Evolutionary conservation across 305 asterid species (phyloP), one percentile per base, ranked within the genome.

Genomic region (Petunia hybrid): DNA sequence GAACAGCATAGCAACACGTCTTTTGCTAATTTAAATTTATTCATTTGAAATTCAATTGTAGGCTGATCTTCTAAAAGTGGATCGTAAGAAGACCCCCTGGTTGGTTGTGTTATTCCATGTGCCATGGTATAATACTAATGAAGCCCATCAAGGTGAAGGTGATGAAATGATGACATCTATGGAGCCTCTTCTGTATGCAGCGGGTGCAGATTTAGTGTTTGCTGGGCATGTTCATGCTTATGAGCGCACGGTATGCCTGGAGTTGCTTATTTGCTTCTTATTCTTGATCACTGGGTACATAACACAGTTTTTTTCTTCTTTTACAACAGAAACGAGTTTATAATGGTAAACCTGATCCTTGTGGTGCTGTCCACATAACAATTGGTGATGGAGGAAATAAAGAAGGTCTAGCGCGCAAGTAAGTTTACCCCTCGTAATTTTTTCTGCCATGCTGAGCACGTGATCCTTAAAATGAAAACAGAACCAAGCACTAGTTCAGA

Each of bases 141-240:
- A 42, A 81, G 98, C 99, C 78, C 99, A 95, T 89, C 97, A 87
- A 85, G 92, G 97, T 55, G 99, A 95, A 89, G 98, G 97, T 42
- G 86, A 91, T 64, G 84, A 76, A 65, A 95, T 95, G 99, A 93
- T 88, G 97, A 80, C 87, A 62, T 66, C 97, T 57, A 90, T 95
- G 88, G 99, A 95, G 81, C 94, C 92, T 45, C 75, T 93, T 88
- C 88, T 95, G 5, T 82, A 89, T 81, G 91, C 91, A 74, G 98
- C 93, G 16, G 92, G 90, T 35, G 97, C 86, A 36, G 98, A 93
- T 78, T 63, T 92, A 61, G 89, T 88, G 67, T 82, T 93, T 40
- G 84, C 95, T 62, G 97, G 99, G 84, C 99, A 95, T 68, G 99
- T 95, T 60, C 99, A 95, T 88, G 99, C 99, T 84, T 95, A 95